phyloP scores from a whole-genome alignment of 345 rosid genomes.

The Conringia planisiliqua region DNA sequence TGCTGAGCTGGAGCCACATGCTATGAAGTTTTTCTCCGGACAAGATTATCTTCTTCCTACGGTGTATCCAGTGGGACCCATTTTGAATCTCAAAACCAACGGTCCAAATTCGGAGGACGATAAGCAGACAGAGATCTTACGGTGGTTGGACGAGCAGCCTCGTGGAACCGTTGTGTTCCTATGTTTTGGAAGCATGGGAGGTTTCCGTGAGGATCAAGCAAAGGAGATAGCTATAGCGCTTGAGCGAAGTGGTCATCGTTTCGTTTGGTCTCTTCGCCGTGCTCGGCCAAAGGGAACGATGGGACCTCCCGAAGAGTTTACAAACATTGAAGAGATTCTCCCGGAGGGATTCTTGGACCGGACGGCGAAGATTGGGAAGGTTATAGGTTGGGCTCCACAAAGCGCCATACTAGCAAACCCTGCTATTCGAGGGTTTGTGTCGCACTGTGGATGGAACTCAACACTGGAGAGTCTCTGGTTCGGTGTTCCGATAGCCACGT shows the following conservation, averaged over 20 bases:
- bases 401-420: constrained; percentile 35
- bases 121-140: constrained; percentile 20
- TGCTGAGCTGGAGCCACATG: constrained; percentile 43
- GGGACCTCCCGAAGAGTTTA: constrained; percentile 23
- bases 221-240: constrained; percentile 46
- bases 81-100: constrained; percentile 35
- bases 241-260: constrained; percentile 39
- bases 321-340: constrained; percentile 24
- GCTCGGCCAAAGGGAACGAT: background rate
- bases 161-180: constrained; percentile 50
- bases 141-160: constrained; percentile 61
- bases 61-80: constrained; percentile 51
- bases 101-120: background rate
- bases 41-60: constrained; percentile 27
- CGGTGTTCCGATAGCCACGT: constrained; percentile 28
- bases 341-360: constrained; percentile 45
- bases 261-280: constrained; percentile 54
- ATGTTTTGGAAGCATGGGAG: constrained; percentile 67
- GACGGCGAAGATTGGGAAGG: constrained; percentile 34
- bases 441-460: constrained; percentile 35
- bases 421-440: constrained; percentile 48
- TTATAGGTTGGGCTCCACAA: constrained; percentile 59
- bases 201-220: constrained; percentile 44
- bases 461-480: constrained; percentile 30
- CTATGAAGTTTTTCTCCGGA: constrained; percentile 20